These are phyloP conservation scores for Candida peoriensis DNA, from an alignment of 805 yeast genomes.

Conservation along the genomic window DNA sequence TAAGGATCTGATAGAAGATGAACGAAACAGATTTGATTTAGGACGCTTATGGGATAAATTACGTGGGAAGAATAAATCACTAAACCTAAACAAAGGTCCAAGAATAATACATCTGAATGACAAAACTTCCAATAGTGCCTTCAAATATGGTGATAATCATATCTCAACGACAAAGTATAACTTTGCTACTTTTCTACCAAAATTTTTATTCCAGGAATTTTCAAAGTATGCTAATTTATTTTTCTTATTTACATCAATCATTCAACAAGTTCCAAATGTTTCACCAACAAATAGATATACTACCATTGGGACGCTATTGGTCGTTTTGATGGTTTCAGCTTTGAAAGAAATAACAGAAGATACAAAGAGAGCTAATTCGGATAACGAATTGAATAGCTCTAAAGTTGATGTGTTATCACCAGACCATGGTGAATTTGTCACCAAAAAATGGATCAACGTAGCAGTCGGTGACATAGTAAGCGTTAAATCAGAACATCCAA, in stretches of 20 bases:
- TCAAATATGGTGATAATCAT: constrained; percentile 71
- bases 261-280: constrained; percentile 96
- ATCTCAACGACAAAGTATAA: constrained; percentile 95
- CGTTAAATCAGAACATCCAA: constrained; percentile 80
- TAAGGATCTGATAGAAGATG: constrained; percentile 18
- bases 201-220: constrained; percentile 92
- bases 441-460: constrained; percentile 79
- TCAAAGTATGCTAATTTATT: constrained; percentile 95
- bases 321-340: constrained; percentile 88
- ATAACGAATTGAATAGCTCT: constrained; percentile 82
- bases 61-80: constrained; percentile 22
- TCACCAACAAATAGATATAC: constrained; percentile 96
- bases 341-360: constrained; percentile 90
- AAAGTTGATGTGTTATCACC: constrained; percentile 57
- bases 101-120: constrained; percentile 68
- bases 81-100: constrained; percentile 36
- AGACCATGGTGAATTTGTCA: constrained; percentile 53
- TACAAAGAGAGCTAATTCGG: constrained; percentile 81
- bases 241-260: constrained; percentile 84
- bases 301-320: constrained; percentile 82
- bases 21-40: constrained; percentile 32
- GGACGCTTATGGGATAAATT: constrained; percentile 32
- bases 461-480: constrained; percentile 87
- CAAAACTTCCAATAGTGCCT: constrained; percentile 44
- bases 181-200: constrained; percentile 87